A percentile compares a stretch with the other conserved stretches of the same genome.
Evolutionary conservation across 148 eudicot genomes (phyloP).

Genomic region (Nyssa sinensis): DNA sequence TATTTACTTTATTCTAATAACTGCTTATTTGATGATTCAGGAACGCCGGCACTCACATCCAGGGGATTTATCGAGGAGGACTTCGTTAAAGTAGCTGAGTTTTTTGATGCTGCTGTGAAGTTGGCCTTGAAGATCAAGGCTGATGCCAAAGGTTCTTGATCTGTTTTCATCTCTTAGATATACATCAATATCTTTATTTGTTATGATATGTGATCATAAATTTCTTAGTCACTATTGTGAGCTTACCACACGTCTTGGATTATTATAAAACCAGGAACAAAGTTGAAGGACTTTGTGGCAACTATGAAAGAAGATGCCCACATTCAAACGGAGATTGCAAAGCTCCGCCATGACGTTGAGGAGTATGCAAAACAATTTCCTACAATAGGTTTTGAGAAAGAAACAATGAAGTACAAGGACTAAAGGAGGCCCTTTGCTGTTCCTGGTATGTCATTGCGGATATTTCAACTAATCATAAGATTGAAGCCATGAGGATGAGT

Average conservation of each 20-base stretch:
- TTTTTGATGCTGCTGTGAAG: conserved; percentile 88
- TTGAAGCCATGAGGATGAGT: background rate
- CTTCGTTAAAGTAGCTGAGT: conserved; percentile 93
- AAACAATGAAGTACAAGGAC: conserved; percentile 89
- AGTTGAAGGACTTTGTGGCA: conserved; percentile 88
- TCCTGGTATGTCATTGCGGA: background rate
- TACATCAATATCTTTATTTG: background rate
- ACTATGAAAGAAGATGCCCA: conserved; percentile 56
- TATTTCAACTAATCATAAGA: background rate
- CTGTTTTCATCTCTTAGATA: background rate
- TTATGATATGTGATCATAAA: background rate
- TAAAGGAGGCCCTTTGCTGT: conserved; percentile 25
- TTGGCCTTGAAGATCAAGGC: conserved; percentile 82
- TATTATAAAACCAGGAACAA: conserved; percentile 59
- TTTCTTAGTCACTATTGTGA: background rate
- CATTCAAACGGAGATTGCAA: conserved; percentile 66
- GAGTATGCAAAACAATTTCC: conserved; percentile 98
- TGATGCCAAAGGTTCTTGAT: conserved; percentile 58
- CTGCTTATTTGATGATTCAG: conserved; percentile 33
- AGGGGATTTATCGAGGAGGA: conserved; percentile 92
- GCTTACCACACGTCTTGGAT: background rate
- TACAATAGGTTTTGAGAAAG: conserved; percentile 91
- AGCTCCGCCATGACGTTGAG: conserved; percentile 80
- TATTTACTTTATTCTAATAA: background rate
- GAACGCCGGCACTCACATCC: conserved; percentile 96